A percentile compares a stretch with the other conserved stretches of the same genome.
Evolutionary conservation across 1,139 yeast genomes (phyloP).

Genomic region (Yamadazyma kanchanaburiensis): DNA sequence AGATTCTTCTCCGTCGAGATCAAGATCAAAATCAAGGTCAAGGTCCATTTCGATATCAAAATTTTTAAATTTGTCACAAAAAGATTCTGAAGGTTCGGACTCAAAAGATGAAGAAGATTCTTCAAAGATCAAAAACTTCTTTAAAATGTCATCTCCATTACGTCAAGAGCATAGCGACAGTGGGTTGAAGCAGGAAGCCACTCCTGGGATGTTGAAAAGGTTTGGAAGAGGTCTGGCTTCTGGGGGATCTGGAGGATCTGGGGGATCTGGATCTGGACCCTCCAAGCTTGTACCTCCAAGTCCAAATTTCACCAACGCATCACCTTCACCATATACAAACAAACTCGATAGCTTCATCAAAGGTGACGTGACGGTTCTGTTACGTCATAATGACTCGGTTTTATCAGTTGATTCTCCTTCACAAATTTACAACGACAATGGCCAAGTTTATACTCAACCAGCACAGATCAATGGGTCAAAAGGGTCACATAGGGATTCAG

Average conservation of each 20-base stretch:
- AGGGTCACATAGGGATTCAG: not conserved
- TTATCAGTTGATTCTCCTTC: constrained; percentile 22
- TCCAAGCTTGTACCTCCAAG: too few relatives aligned
- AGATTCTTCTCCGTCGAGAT: constrained; percentile 3
- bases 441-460: too few relatives aligned
- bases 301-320: too few relatives aligned
- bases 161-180: constrained; percentile 1
- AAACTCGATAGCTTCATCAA: constrained; percentile 2
- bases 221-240: too few relatives aligned
- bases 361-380: constrained; percentile 28
- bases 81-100: too few relatives aligned
- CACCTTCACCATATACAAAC: too few relatives aligned
- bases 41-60: constrained; percentile 13
- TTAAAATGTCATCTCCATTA: too few relatives aligned
- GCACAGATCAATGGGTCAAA: not conserved
- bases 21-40: constrained; percentile 2
- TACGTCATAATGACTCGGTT: constrained; percentile 45
- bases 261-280: too few relatives aligned
- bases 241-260: too few relatives aligned
- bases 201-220: constrained; percentile 9
- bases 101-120: constrained; percentile 7
- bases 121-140: constrained; percentile 21
- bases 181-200: constrained; percentile 5
- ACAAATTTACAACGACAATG: constrained; percentile 14
- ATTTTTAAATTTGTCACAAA: constrained; percentile 7